phyloP scores from a whole-genome alignment of 1,284 basidiomycete genomes.

The Ustilago esculenta region DNA sequence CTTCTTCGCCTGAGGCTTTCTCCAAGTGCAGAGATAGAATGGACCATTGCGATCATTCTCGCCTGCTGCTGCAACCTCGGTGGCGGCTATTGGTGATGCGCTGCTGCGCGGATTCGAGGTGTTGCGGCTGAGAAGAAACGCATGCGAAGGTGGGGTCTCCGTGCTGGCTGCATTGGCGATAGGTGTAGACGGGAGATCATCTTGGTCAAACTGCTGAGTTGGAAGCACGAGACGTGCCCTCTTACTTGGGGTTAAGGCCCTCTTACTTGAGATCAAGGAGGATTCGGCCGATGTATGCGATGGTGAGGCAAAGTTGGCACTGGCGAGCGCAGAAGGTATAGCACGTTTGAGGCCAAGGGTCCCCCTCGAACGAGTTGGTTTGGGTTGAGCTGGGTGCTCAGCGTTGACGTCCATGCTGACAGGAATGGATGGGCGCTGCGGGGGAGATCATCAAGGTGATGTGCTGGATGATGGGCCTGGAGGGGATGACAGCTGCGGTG shows the following conservation, averaged over 20 bases:
- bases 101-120: slow-evolving; percentile 4
- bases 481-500: too few relatives aligned
- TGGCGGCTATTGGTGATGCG: not conserved
- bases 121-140: slow-evolving; percentile 28
- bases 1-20: slow-evolving; percentile 80
- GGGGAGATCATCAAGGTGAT: slow-evolving; percentile 5
- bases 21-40: slow-evolving; percentile 65
- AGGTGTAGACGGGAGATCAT: not conserved
- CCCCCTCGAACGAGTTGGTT: slow-evolving; percentile 24
- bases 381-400: slow-evolving; percentile 6
- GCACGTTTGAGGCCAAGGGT: slow-evolving; percentile 31
- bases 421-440: too few relatives aligned
- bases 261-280: slow-evolving; percentile 11
- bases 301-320: slow-evolving; percentile 4
- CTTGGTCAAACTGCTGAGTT: slow-evolving; percentile 17
- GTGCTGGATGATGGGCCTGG: not conserved
- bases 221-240: slow-evolving; percentile 37
- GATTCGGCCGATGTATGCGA: slow-evolving; percentile 2
- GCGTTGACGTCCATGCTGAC: slow-evolving; percentile 10
- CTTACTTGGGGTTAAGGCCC: slow-evolving; percentile 21
- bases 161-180: not conserved
- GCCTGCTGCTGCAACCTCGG: slow-evolving; percentile 7
- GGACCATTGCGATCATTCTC: slow-evolving; percentile 37
- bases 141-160: slow-evolving; percentile 27
- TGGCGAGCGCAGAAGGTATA: slow-evolving; percentile 7